Percentiles rank a stretch among this genome's conserved stretches.
These are phyloP conservation scores for Microcyclospora tardicrescens DNA, from an alignment of 2,329 filamentous ascomycete genomes.

Conservation along the genomic window DNA sequence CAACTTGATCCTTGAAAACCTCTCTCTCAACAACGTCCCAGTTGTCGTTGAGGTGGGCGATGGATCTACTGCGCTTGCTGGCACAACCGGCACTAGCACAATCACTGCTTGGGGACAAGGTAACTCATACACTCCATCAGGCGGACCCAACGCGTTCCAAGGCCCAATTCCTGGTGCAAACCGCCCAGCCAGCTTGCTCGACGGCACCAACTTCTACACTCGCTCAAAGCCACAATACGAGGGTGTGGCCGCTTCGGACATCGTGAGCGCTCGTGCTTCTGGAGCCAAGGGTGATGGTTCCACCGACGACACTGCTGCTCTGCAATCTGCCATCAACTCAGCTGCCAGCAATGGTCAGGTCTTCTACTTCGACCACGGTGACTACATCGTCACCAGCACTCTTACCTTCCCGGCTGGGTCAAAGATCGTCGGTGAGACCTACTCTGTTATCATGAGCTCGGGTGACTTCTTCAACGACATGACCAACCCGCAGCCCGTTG, in stretches of 20 bases:
- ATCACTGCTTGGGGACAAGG: constrained; percentile 33
- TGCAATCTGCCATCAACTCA: constrained; percentile 42
- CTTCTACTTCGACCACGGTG: constrained; percentile 63
- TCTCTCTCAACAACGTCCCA: constrained; percentile 37
- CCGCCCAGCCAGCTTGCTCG: constrained; percentile 32
- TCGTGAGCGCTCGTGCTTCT: constrained; percentile 32
- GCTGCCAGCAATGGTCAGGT: constrained; percentile 39
- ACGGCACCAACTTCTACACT: constrained; percentile 35
- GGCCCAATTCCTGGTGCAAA: constrained; percentile 31
- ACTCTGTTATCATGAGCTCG: constrained; percentile 43
- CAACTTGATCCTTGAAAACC: constrained; percentile 44
- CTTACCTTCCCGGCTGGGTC: constrained; percentile 49
- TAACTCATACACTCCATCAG: constrained; percentile 29
- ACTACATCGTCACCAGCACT: constrained; percentile 55
- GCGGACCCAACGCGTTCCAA: constrained; percentile 31
- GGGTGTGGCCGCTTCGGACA: constrained; percentile 22
- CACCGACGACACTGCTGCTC: constrained; percentile 46
- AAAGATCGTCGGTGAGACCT: constrained; percentile 48
- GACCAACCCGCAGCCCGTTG: constrained; percentile 47
- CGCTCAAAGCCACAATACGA: constrained; percentile 45
- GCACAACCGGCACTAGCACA: constrained; percentile 22
- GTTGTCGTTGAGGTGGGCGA: constrained; percentile 29
- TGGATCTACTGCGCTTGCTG: constrained; percentile 24
- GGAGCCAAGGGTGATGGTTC: constrained; percentile 39
- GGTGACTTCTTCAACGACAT: constrained; percentile 46